These are phyloP conservation scores for Westerdykella aurantiaca DNA, from an alignment of 2,329 filamentous ascomycete species.

Conservation along the genomic window DNA sequence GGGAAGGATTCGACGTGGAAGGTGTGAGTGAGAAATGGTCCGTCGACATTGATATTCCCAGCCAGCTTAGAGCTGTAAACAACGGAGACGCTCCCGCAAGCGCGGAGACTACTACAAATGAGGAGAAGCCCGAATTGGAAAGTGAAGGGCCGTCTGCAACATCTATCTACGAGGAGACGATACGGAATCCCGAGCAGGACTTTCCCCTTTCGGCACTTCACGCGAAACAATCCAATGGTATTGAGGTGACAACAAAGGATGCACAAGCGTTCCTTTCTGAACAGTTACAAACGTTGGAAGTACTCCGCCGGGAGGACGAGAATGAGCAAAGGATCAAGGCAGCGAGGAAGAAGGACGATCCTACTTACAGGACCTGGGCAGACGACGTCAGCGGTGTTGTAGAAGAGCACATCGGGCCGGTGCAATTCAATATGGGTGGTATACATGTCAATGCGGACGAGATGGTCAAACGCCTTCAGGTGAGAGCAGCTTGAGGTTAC, in stretches of 20 bases:
- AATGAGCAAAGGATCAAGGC: conserved; percentile 45
- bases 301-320: conserved; percentile 54
- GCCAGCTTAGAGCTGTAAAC: conserved; percentile 10
- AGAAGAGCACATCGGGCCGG: conserved; percentile 72
- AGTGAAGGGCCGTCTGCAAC: conserved; percentile 54
- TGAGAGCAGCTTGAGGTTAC: conserved; percentile 33
- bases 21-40: conserved; percentile 79
- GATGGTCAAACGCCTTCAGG: conserved; percentile 81
- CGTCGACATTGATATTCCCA: conserved; percentile 61
- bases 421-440: conserved; percentile 97
- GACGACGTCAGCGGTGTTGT: conserved; percentile 35
- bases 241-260: conserved; percentile 64
- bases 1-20: conserved; percentile 90
- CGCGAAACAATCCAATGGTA: conserved; percentile 40
- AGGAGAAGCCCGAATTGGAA: conserved; percentile 10
- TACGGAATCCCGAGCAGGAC: conserved; percentile 64
- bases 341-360: conserved; percentile 32
- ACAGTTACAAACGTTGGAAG: conserved; percentile 72
- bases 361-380: conserved; percentile 15
- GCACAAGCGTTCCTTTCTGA: conserved; percentile 70
- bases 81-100: conserved; percentile 18
- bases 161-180: conserved; percentile 69
- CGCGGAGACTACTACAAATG: conserved; percentile 9
- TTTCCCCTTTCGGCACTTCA: conserved; percentile 33
- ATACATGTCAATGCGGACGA: conserved; percentile 95